These are phyloP conservation scores for Sisymbrium irio DNA, from an alignment of 345 rosid genomes.

Conservation along the genomic window DNA sequence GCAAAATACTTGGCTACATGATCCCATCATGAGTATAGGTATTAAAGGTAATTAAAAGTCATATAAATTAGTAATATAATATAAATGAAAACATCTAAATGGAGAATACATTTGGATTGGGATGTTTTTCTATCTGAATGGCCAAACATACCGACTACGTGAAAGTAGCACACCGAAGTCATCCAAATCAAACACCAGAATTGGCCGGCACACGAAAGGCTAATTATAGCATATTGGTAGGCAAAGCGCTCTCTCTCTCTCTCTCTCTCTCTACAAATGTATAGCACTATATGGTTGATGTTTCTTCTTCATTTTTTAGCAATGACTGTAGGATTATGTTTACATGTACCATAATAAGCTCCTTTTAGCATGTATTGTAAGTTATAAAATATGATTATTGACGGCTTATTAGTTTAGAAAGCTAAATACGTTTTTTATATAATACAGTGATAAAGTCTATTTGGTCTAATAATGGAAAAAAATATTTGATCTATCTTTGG, in stretches of 20 bases:
- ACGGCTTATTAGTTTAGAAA: neutral
- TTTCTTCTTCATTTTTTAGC: neutral
- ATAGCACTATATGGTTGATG: neutral
- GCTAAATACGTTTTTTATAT: neutral
- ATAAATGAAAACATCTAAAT: neutral
- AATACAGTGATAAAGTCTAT: neutral
- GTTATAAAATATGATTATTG: neutral
- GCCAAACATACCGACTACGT: constrained; percentile 27
- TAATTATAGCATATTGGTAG: constrained; percentile 16
- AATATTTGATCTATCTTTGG: neutral
- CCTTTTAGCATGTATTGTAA: neutral
- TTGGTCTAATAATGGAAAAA: neutral
- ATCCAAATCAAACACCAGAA: constrained; percentile 30
- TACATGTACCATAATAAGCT: neutral
- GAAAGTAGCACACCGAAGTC: constrained; percentile 16
- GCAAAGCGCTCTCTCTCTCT: neutral
- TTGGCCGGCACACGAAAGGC: constrained; percentile 25
- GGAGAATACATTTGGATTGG: neutral
- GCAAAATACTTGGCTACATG: neutral
- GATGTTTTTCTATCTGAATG: constrained; percentile 27
- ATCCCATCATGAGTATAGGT: neutral
- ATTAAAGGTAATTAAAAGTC: neutral
- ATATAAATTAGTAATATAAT: neutral
- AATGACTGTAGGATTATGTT: neutral
- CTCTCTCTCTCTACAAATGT: neutral